These are phyloP conservation scores for Sanghuangporus sanghuang DNA, from an alignment of 1,284 basidiomycete genomes.

Conservation along the genomic window DNA sequence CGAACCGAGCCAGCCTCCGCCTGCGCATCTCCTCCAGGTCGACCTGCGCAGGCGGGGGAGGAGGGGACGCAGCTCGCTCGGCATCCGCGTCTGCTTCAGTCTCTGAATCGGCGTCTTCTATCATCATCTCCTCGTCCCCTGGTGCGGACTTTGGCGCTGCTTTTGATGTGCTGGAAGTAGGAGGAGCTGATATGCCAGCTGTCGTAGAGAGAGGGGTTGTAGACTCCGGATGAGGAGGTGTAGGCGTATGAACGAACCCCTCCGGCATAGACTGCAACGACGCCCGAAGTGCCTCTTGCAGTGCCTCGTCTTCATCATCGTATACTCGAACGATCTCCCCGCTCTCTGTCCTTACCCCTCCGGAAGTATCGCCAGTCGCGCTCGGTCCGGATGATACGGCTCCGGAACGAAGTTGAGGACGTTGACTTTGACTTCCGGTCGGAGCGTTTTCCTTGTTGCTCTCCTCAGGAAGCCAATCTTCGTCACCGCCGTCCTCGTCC, in stretches of 20 bases:
- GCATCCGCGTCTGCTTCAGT: constrained; percentile 25
- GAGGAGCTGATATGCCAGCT: constrained; percentile 10
- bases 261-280: constrained; percentile 67
- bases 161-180: constrained; percentile 17
- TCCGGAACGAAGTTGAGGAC: constrained; percentile 10
- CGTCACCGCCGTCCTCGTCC: constrained; percentile 10
- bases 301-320: constrained; percentile 82
- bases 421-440: constrained; percentile 6
- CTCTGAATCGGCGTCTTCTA: neutral
- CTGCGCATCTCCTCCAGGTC: constrained; percentile 75
- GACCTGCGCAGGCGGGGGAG: constrained; percentile 32
- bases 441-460: constrained; percentile 20
- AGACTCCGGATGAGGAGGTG: constrained; percentile 26
- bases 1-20: constrained; percentile 74
- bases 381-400: neutral
- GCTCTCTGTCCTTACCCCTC: constrained; percentile 5
- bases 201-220: constrained; percentile 19
- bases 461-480: constrained; percentile 25
- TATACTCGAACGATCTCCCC: constrained; percentile 44
- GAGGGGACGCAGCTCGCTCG: constrained; percentile 20
- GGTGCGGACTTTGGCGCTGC: constrained; percentile 14
- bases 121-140: constrained; percentile 18
- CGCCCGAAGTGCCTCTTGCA: constrained; percentile 82
- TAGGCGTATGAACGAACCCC: constrained; percentile 39
- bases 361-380: neutral